Evolutionary conservation across 331 rosid species (phyloP).

Genomic region (Quercus lobata): DNA sequence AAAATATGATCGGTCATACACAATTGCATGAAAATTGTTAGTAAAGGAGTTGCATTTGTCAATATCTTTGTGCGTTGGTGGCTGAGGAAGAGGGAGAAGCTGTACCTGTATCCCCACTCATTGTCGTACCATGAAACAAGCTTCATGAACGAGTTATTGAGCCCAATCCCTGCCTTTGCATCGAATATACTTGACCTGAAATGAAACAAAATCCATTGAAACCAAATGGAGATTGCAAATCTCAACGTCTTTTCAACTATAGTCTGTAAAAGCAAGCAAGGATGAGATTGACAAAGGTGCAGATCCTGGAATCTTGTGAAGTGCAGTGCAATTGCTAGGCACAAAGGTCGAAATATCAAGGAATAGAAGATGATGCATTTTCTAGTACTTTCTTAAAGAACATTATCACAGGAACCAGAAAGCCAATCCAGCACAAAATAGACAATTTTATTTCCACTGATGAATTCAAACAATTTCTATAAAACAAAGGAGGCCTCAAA

Average conservation of each 20-base stretch:
- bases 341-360: no score
- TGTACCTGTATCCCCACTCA: constrained; percentile 99
- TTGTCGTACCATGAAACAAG: constrained; percentile 96
- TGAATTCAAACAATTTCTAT: background rate
- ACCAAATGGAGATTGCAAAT: background rate
- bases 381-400: background rate
- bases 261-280: background rate
- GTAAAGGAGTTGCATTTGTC: background rate
- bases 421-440: background rate
- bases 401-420: background rate
- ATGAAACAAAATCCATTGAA: background rate
- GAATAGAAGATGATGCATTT: background rate
- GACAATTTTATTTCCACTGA: background rate
- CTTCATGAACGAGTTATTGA: constrained; percentile 67
- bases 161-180: constrained; percentile 96
- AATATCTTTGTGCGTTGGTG: background rate
- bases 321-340: no score
- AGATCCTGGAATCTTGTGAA: no score
- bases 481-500: background rate
- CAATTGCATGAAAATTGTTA: background rate
- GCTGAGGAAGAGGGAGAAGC: background rate
- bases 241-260: background rate
- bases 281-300: no score
- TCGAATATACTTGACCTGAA: constrained; percentile 96
- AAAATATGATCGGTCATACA: background rate